phyloP scores from a whole-genome alignment of 371 early-diverging fungal genomes.

The Sanchytrium tribonematis region DNA sequence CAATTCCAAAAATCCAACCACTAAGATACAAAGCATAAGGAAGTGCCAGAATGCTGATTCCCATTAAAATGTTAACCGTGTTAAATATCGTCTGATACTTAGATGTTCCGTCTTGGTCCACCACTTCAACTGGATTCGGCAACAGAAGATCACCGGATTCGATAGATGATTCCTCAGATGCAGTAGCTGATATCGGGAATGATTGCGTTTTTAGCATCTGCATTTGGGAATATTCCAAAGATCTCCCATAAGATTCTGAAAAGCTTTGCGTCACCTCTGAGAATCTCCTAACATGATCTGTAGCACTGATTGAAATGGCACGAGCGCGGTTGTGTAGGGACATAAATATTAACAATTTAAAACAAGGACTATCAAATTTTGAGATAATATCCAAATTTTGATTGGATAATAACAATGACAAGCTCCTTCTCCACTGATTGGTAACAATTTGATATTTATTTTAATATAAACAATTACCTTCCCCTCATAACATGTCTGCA shows the following conservation, averaged over 20 bases:
- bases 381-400: no score
- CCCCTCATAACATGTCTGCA: background rate
- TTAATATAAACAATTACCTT: background rate
- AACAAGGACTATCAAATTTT: no score
- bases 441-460: background rate
- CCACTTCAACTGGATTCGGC: background rate
- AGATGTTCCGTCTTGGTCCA: background rate
- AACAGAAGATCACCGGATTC: background rate
- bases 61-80: conserved; percentile 28
- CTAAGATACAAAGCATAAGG: conserved; percentile 30
- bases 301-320: background rate
- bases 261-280: background rate
- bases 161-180: background rate
- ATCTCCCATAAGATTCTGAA: background rate
- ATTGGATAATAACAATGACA: no score
- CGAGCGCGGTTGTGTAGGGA: background rate
- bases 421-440: background rate
- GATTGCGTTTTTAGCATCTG: background rate
- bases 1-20: conserved; percentile 31
- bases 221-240: background rate
- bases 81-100: conserved; percentile 19
- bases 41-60: conserved; percentile 23
- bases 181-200: background rate
- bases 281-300: background rate
- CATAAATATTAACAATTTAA: no score